Conservation (phyloP, 345 rosid species). For the Eucalyptus cladocalyx region DNA sequence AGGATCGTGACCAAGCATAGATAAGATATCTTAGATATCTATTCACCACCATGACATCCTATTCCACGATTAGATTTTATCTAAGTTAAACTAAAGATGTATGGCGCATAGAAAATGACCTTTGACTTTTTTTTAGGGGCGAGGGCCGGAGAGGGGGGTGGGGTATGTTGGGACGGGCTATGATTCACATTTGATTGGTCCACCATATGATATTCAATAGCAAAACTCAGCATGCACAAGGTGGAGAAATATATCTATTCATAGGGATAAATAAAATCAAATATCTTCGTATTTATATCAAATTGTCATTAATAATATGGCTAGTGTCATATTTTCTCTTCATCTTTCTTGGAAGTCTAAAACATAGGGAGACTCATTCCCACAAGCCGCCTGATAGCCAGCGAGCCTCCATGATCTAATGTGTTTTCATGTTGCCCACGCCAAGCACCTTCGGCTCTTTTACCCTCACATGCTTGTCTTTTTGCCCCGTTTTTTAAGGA, state of each 20-base stretch:
- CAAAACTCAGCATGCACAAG: background rate
- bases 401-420: background rate
- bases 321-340: background rate
- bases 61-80: background rate
- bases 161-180: background rate
- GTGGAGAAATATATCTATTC: background rate
- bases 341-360: background rate
- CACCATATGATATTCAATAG: background rate
- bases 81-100: background rate
- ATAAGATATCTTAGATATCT: background rate
- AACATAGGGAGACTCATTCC: background rate
- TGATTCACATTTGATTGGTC: background rate
- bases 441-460: background rate
- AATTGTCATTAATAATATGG: background rate
- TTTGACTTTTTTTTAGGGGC: background rate
- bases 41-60: background rate
- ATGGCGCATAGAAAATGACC: background rate
- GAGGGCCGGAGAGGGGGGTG: background rate
- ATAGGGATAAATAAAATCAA: background rate
- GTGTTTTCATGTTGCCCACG: constrained; percentile 24
- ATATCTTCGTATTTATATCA: background rate
- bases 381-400: background rate
- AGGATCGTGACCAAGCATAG: background rate
- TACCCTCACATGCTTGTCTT: constrained; percentile 1
- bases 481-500: background rate